Base-by-base conservation (phyloP, 2,329 filamentous ascomycete genomes). In the Pleurostoma richardsiae region DNA sequence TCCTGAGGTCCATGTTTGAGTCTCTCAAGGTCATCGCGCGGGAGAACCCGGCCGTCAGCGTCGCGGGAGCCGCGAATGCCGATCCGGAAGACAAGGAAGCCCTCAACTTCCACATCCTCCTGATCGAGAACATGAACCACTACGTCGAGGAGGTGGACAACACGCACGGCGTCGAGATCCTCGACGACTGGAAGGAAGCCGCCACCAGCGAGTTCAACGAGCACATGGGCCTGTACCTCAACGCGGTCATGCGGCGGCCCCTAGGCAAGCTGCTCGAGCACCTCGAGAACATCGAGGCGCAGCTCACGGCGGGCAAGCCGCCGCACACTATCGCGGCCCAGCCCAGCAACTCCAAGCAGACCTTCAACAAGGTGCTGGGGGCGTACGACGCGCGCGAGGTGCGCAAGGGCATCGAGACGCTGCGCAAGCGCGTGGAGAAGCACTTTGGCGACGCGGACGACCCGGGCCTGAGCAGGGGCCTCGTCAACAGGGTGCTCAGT, bases 61-160 rank as follows among this genome's bases (percentile, higher is more conserved):
- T 73, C 28, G 66, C 64, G 5, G 43, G 58, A 30, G 44, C 48
- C 30, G 38, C 52, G 33, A 41, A 50, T 43, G 71, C 72, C 10
- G 79, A 82, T 54, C 77, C 78, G 1, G 94, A 97, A 64, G 94
- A 97, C 62, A 97, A 99, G 69, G 91, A 96, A 65, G 89, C 90
- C 4, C 79, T 99, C 50, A 97, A 97, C 69, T 96, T 95, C 69
- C 91, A 97, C 66, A 96, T 99, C 58, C 77, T 97, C 31, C 77
- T 97, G 45, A 97, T 99, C 56, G 92, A 99, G 67, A 99, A 99
- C 66, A 96, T 96, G 90, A 95, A 96, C 61, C 90, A 96, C 67
- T 97, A 95, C 68, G 74, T 94, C 8, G 91, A 97, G 63, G 91
- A 96, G 65, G 86, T 95, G 6, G 89, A 95, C 55, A 76, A 95